These are phyloP conservation scores for Aeschynomene evenia DNA, from an alignment of 306 rosid genomes.

Conservation along the genomic window DNA sequence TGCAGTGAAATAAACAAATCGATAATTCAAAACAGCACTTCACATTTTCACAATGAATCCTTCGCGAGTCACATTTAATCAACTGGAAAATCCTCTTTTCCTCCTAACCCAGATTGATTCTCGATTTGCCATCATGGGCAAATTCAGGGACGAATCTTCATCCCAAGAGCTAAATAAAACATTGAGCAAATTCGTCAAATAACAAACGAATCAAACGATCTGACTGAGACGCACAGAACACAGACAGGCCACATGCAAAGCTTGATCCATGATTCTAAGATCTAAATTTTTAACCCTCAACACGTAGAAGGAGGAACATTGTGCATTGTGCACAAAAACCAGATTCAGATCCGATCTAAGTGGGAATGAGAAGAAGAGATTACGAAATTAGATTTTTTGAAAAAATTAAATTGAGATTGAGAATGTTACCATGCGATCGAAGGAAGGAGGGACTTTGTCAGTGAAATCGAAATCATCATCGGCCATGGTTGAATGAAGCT, in stretches of 20 bases:
- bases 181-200: not conserved
- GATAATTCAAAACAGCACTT: not conserved
- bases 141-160: not conserved
- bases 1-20: not conserved
- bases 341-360: conserved; percentile 24
- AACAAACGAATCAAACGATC: not conserved
- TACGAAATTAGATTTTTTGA: not conserved
- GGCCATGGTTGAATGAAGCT: conserved; percentile 44
- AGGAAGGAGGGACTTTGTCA: conserved; percentile 51
- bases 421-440: conserved; percentile 41
- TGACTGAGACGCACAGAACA: conserved; percentile 6
- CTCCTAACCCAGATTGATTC: not conserved
- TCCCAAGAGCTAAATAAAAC: not conserved
- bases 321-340: not conserved
- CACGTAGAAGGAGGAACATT: not conserved
- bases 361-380: not conserved
- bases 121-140: not conserved
- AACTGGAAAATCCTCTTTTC: not conserved
- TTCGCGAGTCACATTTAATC: not conserved
- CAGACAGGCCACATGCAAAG: conserved; percentile 6
- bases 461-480: conserved; percentile 45
- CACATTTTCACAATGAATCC: not conserved
- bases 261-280: conserved; percentile 19
- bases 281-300: not conserved
- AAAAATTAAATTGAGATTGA: not conserved